Evolutionary conservation across 495 filamentous ascomycete species (phyloP).

Genomic region (Neurospora sp.): DNA sequence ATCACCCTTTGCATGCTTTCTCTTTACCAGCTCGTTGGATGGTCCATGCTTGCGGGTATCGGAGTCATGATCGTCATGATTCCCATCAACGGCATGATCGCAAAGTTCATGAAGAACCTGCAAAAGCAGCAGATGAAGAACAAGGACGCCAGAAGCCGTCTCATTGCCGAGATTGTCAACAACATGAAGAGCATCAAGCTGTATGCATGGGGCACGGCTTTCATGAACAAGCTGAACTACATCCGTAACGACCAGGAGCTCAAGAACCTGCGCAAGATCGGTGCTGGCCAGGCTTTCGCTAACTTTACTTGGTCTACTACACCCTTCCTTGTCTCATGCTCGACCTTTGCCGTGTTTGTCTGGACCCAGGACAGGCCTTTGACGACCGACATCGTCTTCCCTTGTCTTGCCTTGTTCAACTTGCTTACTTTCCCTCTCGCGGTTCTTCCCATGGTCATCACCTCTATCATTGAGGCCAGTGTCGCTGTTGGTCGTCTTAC

Average conservation of each 20-base stretch:
- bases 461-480: conserved; percentile 87
- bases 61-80: conserved; percentile 97
- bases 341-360: conserved; percentile 92
- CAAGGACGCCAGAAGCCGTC: conserved; percentile 83
- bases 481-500: conserved; percentile 86
- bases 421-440: conserved; percentile 90
- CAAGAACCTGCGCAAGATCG: conserved; percentile 91
- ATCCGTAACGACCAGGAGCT: conserved; percentile 93
- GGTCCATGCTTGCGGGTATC: conserved; percentile 94
- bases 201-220: conserved; percentile 93
- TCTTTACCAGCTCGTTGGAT: conserved; percentile 85
- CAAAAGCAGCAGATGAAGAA: conserved; percentile 99
- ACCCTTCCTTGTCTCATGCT: conserved; percentile 95
- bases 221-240: conserved; percentile 93
- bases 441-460: conserved; percentile 95
- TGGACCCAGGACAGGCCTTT: conserved; percentile 68
- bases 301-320: conserved; percentile 99
- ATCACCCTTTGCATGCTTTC: conserved; percentile 92
- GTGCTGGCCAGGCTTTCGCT: conserved; percentile 82
- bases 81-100: conserved; percentile 89
- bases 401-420: conserved; percentile 82
- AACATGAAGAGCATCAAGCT: conserved; percentile 99
- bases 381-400: conserved; percentile 93
- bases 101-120: conserved; percentile 82
- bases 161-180: conserved; percentile 97